phyloP scores from a whole-genome alignment of 345 rosid species.

The Brassica juncea region DNA sequence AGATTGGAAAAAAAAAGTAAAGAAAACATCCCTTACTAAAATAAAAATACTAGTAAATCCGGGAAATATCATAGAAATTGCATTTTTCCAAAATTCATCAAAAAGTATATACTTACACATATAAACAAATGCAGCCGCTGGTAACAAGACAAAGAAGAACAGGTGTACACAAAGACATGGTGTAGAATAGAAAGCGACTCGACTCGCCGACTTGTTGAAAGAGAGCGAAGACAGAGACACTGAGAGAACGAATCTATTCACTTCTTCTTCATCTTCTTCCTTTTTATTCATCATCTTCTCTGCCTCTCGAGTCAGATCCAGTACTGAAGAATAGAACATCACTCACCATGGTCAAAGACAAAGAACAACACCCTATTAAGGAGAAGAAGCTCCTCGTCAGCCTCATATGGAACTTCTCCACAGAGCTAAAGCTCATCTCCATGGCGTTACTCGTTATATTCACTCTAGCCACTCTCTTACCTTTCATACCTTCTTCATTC shows the following conservation, averaged over 20 bases:
- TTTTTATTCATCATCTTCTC: not conserved
- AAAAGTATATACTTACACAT: not conserved
- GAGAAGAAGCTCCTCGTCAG: constrained; percentile 49
- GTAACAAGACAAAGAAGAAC: constrained; percentile 21
- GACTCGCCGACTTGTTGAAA: constrained; percentile 23
- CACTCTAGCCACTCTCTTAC: constrained; percentile 27
- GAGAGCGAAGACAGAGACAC: constrained; percentile 6
- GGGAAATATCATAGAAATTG: not conserved
- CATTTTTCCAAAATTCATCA: not conserved
- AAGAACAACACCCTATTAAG: constrained; percentile 34
- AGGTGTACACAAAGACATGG: constrained; percentile 19
- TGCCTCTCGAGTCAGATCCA: constrained; percentile 20
- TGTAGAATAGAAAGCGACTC: constrained; percentile 20
- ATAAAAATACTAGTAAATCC: not conserved
- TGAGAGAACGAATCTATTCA: constrained; percentile 7
- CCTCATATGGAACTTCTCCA: constrained; percentile 36
- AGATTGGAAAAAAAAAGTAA: not conserved
- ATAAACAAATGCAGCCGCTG: not conserved
- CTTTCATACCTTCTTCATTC: constrained; percentile 24
- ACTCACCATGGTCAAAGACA: constrained; percentile 52
- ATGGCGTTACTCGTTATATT: constrained; percentile 29
- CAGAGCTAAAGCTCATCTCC: constrained; percentile 35
- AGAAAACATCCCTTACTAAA: not conserved
- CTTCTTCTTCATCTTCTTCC: not conserved
- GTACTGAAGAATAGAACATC: not conserved